Conservation (phyloP, 1,284 basidiomycete genomes). For the Fomes fomentarius region DNA sequence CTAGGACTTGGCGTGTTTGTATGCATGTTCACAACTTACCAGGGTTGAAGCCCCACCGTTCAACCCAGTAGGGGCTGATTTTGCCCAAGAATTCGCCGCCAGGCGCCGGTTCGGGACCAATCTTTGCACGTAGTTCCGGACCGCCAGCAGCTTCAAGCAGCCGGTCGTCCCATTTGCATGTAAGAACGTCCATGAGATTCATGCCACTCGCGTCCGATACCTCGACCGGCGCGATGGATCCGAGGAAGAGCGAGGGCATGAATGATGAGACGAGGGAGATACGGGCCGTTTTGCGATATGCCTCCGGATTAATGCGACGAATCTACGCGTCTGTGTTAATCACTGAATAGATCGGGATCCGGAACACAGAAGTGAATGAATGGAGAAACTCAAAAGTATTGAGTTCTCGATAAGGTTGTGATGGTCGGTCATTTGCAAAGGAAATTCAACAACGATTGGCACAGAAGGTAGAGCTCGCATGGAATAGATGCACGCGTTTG, state of each 20-base stretch:
- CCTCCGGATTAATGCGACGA: conserved; percentile 56
- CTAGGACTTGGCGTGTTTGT: no score
- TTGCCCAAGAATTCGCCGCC: conserved; percentile 70
- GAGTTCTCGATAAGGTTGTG: no score
- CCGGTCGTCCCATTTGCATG: conserved; percentile 69
- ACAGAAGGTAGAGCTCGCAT: no score
- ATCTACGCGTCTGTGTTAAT: conserved; percentile 45
- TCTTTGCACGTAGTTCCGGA: conserved; percentile 66
- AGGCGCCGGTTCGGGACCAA: conserved; percentile 80
- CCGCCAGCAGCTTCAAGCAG: conserved; percentile 68
- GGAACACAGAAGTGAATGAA: neutral
- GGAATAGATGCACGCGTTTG: no score
- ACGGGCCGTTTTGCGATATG: conserved; percentile 68
- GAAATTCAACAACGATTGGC: no score
- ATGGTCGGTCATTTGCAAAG: no score
- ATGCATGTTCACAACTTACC: conserved; percentile 40
- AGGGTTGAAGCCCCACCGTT: conserved; percentile 76
- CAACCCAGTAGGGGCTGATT: conserved; percentile 73
- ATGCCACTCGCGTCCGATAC: conserved; percentile 89
- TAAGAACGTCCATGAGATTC: conserved; percentile 81
- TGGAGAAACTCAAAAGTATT: neutral
- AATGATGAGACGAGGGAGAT: conserved; percentile 87
- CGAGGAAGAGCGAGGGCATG: conserved; percentile 80
- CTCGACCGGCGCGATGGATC: conserved; percentile 70
- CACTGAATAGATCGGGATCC: conserved; percentile 1